phyloP scores from a whole-genome alignment of 148 eudicot species.

The Camellia japonica region DNA sequence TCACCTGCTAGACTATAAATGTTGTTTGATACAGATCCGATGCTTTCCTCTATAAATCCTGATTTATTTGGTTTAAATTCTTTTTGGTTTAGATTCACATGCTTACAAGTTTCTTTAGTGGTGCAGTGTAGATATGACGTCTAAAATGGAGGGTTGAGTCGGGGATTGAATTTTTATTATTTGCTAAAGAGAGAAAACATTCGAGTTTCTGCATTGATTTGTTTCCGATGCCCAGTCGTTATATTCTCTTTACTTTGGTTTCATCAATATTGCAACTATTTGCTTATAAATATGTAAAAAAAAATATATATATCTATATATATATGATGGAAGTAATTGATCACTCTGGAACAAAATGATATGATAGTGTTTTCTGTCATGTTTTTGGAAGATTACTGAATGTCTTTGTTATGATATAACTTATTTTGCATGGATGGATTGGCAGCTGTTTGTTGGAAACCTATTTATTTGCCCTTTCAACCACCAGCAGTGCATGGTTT shows the following conservation, averaged over 20 bases:
- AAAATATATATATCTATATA: too few species aligned
- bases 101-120: neutral
- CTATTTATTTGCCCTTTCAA: neutral
- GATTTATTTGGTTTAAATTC: neutral
- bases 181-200: neutral
- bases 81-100: neutral
- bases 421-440: neutral
- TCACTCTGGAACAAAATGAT: neutral
- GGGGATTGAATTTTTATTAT: neutral
- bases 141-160: neutral
- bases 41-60: neutral
- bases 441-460: neutral
- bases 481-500: neutral
- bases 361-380: neutral
- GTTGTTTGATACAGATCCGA: neutral
- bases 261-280: neutral
- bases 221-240: neutral
- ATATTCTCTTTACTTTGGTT: neutral
- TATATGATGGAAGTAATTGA: neutral
- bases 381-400: neutral
- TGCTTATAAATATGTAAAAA: neutral
- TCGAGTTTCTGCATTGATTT: neutral
- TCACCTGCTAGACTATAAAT: slow-evolving; percentile 10
- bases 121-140: neutral
- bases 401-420: neutral